Evolutionary conservation across 306 rosid genomes (phyloP).

Genomic region (Vigna trinervia): DNA sequence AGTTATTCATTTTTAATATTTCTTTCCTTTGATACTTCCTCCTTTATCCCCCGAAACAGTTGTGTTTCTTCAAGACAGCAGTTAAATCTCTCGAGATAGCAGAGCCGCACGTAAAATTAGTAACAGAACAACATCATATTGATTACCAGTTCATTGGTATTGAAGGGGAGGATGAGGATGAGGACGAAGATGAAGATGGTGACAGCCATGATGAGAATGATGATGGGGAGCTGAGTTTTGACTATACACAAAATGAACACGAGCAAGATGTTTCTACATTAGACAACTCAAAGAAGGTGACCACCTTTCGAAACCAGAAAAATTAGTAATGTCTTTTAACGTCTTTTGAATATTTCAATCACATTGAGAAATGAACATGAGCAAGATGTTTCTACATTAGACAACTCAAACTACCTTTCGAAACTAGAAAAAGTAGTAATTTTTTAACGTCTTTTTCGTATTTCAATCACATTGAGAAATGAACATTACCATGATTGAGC

Average conservation of each 20-base stretch:
- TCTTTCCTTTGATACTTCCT: slow-evolving; percentile 20
- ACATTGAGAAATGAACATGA: slow-evolving; percentile 25
- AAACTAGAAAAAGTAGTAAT: slow-evolving; percentile 28
- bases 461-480: slow-evolving; percentile 21
- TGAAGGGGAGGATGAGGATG: slow-evolving; percentile 64
- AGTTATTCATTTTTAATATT: slow-evolving; percentile 20
- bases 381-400: slow-evolving; percentile 54
- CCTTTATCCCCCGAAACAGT: slow-evolving; percentile 55
- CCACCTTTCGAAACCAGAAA: slow-evolving; percentile 19
- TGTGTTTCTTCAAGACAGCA: slow-evolving; percentile 80
- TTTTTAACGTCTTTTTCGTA: background rate
- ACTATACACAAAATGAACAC: slow-evolving; percentile 59
- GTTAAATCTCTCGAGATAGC: slow-evolving; percentile 73
- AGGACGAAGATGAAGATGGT: slow-evolving; percentile 55
- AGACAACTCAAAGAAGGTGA: slow-evolving; percentile 62
- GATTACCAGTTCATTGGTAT: slow-evolving; percentile 80
- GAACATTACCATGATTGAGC: background rate
- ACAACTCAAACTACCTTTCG: slow-evolving; percentile 42
- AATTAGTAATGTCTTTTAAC: slow-evolving; percentile 13
- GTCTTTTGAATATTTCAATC: background rate
- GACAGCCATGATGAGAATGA: slow-evolving; percentile 54
- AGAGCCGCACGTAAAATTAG: slow-evolving; percentile 77
- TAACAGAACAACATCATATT: slow-evolving; percentile 77
- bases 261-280: slow-evolving; percentile 56
- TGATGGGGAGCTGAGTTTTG: slow-evolving; percentile 82